These are phyloP conservation scores for Dacryopinax primogenitus DNA, from an alignment of 768 basidiomycete species.

Conservation along the genomic window DNA sequence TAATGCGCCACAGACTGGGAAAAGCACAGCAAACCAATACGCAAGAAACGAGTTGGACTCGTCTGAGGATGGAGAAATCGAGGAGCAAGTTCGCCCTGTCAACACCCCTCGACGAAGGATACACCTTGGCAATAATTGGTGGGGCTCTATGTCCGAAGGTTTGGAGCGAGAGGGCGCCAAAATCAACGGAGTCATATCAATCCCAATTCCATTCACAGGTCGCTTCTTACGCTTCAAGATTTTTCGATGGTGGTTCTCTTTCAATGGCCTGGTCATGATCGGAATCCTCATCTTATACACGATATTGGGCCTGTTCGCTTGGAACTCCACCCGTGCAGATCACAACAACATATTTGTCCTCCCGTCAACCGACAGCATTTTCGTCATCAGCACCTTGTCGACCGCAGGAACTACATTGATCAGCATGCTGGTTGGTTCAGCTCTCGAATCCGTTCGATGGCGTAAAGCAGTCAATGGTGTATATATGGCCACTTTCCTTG, in stretches of 20 bases:
- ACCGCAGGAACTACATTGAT: background rate
- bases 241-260: conserved; percentile 5
- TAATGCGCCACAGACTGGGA: background rate
- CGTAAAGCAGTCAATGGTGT: background rate
- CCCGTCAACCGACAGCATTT: background rate
- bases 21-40: background rate
- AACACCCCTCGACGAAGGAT: background rate
- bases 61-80: background rate
- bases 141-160: background rate
- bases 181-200: background rate
- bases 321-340: background rate
- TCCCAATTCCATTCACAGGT: background rate
- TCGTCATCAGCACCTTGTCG: background rate
- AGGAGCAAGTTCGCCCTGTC: too few relatives aligned
- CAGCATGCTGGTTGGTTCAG: background rate
- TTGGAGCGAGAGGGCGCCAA: background rate
- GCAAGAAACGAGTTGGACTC: background rate
- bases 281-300: background rate
- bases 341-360: background rate
- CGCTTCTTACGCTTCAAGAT: background rate
- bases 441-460: background rate
- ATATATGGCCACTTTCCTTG: background rate
- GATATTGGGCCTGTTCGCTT: background rate
- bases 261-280: background rate
- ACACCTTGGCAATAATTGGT: background rate